These are phyloP conservation scores for Huntiella decipiens DNA, from an alignment of 2,329 filamentous ascomycete species.

Conservation along the genomic window DNA sequence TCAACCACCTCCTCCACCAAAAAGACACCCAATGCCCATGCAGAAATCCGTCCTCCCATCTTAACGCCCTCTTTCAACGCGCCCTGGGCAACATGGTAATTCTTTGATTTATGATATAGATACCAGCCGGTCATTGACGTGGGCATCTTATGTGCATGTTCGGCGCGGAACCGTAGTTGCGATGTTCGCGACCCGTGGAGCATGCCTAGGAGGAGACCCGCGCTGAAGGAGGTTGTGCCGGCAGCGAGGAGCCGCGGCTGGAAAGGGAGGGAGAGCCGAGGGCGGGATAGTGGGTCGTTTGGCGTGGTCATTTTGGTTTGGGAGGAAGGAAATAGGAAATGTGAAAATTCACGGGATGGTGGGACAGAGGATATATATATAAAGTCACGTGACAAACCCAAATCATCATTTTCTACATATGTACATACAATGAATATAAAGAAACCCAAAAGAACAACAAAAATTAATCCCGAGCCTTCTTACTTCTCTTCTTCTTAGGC, in stretches of 20 bases:
- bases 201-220: conserved; percentile 53
- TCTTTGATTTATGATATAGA: conserved; percentile 96
- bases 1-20: conserved; percentile 74
- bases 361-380: neutral
- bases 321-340: too few relatives aligned
- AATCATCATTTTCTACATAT: neutral
- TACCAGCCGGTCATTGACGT: conserved; percentile 76
- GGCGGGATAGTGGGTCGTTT: conserved; percentile 13
- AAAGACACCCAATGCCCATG: conserved; percentile 62
- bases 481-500: conserved; percentile 38
- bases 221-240: conserved; percentile 39
- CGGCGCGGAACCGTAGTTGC: conserved; percentile 73
- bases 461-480: conserved; percentile 9
- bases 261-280: conserved; percentile 43
- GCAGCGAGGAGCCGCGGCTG: conserved; percentile 47
- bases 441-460: neutral
- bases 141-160: conserved; percentile 88
- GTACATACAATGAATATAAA: neutral
- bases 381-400: neutral
- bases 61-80: conserved; percentile 60
- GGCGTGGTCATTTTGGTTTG: neutral
- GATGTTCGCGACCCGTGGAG: conserved; percentile 55
- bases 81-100: conserved; percentile 66
- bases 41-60: conserved; percentile 50
- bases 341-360: neutral